These are phyloP conservation scores for Ascoidea rubescens DNA, from an alignment of 805 yeast species.

Conservation along the genomic window DNA sequence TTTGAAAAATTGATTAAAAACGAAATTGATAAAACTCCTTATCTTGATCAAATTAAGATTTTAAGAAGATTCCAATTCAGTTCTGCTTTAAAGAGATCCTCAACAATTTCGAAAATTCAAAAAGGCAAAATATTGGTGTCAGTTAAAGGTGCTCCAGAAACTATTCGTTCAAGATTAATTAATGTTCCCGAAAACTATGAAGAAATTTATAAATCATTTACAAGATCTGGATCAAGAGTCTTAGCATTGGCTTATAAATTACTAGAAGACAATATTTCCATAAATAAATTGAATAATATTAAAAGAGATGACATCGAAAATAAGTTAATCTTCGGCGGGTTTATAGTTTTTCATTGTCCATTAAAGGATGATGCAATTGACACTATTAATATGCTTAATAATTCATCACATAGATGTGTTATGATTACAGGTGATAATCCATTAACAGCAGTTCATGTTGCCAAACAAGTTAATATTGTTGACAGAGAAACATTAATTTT, in stretches of 20 bases:
- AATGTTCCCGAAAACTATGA: slow-evolving; percentile 71
- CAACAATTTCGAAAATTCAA: slow-evolving; percentile 58
- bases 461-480: slow-evolving; percentile 80
- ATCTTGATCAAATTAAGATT: slow-evolving; percentile 42
- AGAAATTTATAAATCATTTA: slow-evolving; percentile 73
- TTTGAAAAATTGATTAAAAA: neutral
- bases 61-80: slow-evolving; percentile 94
- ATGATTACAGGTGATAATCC: slow-evolving; percentile 99
- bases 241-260: slow-evolving; percentile 85
- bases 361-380: slow-evolving; percentile 86
- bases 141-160: slow-evolving; percentile 98
- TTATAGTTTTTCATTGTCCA: slow-evolving; percentile 94
- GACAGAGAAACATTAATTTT: slow-evolving; percentile 74
- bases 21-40: slow-evolving; percentile 15
- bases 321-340: slow-evolving; percentile 72
- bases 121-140: slow-evolving; percentile 54
- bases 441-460: slow-evolving; percentile 95
- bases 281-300: slow-evolving; percentile 39
- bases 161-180: slow-evolving; percentile 63
- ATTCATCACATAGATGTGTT: slow-evolving; percentile 86
- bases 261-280: slow-evolving; percentile 36
- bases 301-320: slow-evolving; percentile 69
- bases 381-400: slow-evolving; percentile 83
- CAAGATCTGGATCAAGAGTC: slow-evolving; percentile 93
- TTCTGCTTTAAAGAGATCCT: slow-evolving; percentile 87